phyloP scores from a whole-genome alignment of 2,329 filamentous ascomycete species.

The Lomentospora prolificans region DNA sequence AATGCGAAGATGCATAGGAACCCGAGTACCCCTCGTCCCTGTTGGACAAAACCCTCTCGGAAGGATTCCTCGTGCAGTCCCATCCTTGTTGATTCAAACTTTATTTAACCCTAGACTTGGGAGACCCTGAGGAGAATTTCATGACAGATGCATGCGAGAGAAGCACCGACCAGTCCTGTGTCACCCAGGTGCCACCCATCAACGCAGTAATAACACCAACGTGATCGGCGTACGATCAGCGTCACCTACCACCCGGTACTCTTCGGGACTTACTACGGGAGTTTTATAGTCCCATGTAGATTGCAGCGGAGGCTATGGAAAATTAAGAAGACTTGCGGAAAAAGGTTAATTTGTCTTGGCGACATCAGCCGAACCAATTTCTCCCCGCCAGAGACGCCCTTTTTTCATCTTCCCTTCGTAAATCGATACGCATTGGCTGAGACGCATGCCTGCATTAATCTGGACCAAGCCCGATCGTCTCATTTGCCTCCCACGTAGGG shows the following conservation, averaged over 20 bases:
- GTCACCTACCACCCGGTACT: not conserved
- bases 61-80: not conserved
- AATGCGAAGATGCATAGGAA: too few species aligned
- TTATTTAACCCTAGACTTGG: not conserved
- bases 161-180: not conserved
- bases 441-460: not conserved
- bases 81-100: not conserved
- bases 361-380: not conserved
- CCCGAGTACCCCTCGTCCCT: too few species aligned
- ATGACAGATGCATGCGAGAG: not conserved
- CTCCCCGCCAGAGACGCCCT: not conserved
- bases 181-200: not conserved
- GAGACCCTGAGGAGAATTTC: not conserved
- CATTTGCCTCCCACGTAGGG: not conserved
- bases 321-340: not conserved
- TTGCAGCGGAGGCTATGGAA: not conserved
- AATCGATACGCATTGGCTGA: not conserved
- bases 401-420: not conserved
- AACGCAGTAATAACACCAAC: not conserved
- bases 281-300: constrained; percentile 2
- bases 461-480: not conserved
- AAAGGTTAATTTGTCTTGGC: constrained; percentile 1
- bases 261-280: not conserved
- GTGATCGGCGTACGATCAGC: constrained; percentile 7
- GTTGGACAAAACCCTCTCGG: not conserved